Conservation (phyloP, 1,139 yeast genomes). For the Magnusiomyces tetraspermus region DNA sequence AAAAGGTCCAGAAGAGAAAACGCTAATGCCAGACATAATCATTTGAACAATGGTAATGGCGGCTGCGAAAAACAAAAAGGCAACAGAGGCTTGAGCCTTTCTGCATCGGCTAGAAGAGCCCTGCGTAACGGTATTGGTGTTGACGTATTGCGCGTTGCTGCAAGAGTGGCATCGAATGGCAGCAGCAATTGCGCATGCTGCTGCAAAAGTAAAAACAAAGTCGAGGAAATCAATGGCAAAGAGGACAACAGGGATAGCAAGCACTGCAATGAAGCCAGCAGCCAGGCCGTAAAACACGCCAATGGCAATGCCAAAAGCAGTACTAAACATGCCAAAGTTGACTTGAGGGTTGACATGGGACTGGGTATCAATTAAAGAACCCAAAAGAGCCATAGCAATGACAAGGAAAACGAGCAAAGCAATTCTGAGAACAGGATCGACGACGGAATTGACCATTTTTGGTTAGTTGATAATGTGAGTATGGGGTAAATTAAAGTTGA, state of each 20-base stretch:
- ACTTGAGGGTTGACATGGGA: conserved; percentile 63
- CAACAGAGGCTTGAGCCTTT: conserved; percentile 85
- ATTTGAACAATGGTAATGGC: conserved; percentile 63
- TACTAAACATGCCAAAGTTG: conserved; percentile 75
- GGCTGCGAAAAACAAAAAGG: conserved; percentile 84
- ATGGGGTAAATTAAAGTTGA: no score
- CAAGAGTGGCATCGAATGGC: conserved; percentile 84
- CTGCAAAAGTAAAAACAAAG: conserved; percentile 86
- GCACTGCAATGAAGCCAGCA: conserved; percentile 67
- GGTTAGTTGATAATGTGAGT: neutral
- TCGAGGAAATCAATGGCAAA: conserved; percentile 74
- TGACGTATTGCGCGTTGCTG: conserved; percentile 53
- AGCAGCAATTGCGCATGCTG: conserved; percentile 89
- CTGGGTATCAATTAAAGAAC: conserved; percentile 64
- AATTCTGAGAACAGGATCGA: conserved; percentile 66
- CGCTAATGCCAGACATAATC: conserved; percentile 49
- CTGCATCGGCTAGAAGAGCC: conserved; percentile 81
- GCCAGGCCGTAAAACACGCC: conserved; percentile 70
- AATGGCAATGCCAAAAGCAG: conserved; percentile 75
- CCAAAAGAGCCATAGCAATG: conserved; percentile 75
- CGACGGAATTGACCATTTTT: conserved; percentile 37
- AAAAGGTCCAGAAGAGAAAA: conserved; percentile 66
- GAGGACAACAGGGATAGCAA: conserved; percentile 81
- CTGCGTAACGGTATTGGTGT: conserved; percentile 58
- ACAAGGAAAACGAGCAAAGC: conserved; percentile 66